Evolutionary conservation across 495 filamentous ascomycete genomes (phyloP), one percentile per base, ranked within the genome.

Genomic region (Choiromyces venosus): DNA sequence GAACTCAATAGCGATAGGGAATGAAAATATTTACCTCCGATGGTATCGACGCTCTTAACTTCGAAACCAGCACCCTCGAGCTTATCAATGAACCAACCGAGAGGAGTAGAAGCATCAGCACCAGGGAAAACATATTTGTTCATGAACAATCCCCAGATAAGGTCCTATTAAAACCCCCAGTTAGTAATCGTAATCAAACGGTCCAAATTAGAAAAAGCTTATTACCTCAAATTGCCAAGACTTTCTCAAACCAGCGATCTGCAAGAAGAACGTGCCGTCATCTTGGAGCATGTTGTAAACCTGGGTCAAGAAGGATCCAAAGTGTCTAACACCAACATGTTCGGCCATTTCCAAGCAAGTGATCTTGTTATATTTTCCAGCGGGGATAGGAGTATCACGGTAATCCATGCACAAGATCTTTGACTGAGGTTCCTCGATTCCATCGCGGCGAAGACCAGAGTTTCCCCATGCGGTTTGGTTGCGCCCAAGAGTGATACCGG

Each of bases 41-140:
- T 75, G 19, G 80, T 82, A 68, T 82, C 78, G 68, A 82, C 79
- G 18, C 56, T 81, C 87, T 92, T 92, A 82, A 93, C 81, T 83
- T 93, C 91, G 70, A 90, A 96, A 36, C 92, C 92, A 72, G 91
- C 90, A 66, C 85, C 84, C 83, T 96, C 92, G 39, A 93, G 85
- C 72, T 85, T 84, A 79, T 88, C 85, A 74, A 94, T 82, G 78
- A 91, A 88, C 77, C 85, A 91, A 79, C 89, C 89, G 29, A 96
- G 87, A 71, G 92, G 92, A 65, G 91, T 92, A 25, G 89, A 92
- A 10, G 92, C 92, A 82, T 96, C 92, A 25, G 92, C 92, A 81
- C 92, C 92, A 56, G 91, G 92, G 87, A 96, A 96, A 79, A 96
- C 85, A 82, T 94, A 93, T 84, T 93, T 94, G 86, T 94, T 96